A percentile compares a stretch with the other conserved stretches of the same genome.
Conservation (phyloP, 257 asterid genomes). For the Ligustrum vulgare region DNA sequence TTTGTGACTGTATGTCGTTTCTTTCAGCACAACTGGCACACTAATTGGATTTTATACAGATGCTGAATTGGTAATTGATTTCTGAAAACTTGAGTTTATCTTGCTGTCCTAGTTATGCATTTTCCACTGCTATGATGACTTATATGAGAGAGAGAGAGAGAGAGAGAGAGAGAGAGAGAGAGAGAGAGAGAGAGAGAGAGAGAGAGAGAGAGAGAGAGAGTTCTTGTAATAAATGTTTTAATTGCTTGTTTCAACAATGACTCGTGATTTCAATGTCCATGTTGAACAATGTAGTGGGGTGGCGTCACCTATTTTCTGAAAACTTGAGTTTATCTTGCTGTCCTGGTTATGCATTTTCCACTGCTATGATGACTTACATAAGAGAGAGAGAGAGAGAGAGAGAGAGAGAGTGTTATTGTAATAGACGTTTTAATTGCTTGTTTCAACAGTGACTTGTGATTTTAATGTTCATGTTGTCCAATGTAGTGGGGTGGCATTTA, state of each 20-base stretch:
- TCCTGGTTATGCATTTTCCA: too few relatives aligned
- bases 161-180: too few relatives aligned
- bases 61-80: background rate
- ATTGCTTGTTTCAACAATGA: background rate
- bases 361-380: too few relatives aligned
- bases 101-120: background rate
- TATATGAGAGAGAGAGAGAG: background rate
- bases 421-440: background rate
- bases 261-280: background rate
- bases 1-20: background rate
- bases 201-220: too few relatives aligned
- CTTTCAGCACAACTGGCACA: background rate
- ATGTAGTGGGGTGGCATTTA: background rate
- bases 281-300: background rate
- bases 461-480: background rate
- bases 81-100: background rate
- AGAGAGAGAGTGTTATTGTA: background rate
- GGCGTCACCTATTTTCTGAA: background rate
- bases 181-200: too few relatives aligned
- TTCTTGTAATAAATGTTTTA: background rate
- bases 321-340: too few relatives aligned
- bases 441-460: background rate
- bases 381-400: too few relatives aligned
- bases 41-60: background rate
- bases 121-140: background rate